These are phyloP conservation scores for Colletotrichum graminicola DNA, from an alignment of 2,329 filamentous ascomycete genomes.

Conservation along the genomic window DNA sequence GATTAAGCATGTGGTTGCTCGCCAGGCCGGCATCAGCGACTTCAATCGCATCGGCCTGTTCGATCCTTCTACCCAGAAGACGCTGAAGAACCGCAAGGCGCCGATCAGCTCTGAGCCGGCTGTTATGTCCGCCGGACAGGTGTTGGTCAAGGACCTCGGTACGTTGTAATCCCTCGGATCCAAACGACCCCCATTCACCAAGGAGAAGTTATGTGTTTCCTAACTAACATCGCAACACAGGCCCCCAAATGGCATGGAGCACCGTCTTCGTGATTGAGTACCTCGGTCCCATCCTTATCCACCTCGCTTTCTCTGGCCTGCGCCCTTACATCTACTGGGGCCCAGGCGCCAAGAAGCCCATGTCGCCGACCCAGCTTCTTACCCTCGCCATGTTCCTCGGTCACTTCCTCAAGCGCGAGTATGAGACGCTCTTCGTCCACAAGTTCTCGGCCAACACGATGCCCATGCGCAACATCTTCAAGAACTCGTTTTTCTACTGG, in stretches of 20 bases:
- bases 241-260: slow-evolving; percentile 90
- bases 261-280: slow-evolving; percentile 98
- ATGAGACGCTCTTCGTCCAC: slow-evolving; percentile 94
- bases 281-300: slow-evolving; percentile 89
- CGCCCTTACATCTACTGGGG: slow-evolving; percentile 72
- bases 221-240: slow-evolving; percentile 57
- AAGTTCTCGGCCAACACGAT: slow-evolving; percentile 96
- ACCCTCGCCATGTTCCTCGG: slow-evolving; percentile 79
- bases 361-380: slow-evolving; percentile 79
- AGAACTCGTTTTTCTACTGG: slow-evolving; percentile 98
- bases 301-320: slow-evolving; percentile 78
- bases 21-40: slow-evolving; percentile 64
- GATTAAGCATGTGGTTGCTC: slow-evolving; percentile 68
- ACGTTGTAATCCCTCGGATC: slow-evolving; percentile 48
- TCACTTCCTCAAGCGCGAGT: slow-evolving; percentile 95
- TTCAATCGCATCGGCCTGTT: slow-evolving; percentile 73
- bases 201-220: not conserved
- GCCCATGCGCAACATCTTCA: slow-evolving; percentile 91
- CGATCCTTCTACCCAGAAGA: slow-evolving; percentile 71
- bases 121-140: slow-evolving; percentile 63
- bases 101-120: slow-evolving; percentile 61
- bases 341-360: slow-evolving; percentile 56
- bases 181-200: not conserved
- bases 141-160: slow-evolving; percentile 96
- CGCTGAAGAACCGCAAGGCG: slow-evolving; percentile 71